phyloP scores from a whole-genome alignment of 2,329 filamentous ascomycete genomes.

The Didymella lethalis region DNA sequence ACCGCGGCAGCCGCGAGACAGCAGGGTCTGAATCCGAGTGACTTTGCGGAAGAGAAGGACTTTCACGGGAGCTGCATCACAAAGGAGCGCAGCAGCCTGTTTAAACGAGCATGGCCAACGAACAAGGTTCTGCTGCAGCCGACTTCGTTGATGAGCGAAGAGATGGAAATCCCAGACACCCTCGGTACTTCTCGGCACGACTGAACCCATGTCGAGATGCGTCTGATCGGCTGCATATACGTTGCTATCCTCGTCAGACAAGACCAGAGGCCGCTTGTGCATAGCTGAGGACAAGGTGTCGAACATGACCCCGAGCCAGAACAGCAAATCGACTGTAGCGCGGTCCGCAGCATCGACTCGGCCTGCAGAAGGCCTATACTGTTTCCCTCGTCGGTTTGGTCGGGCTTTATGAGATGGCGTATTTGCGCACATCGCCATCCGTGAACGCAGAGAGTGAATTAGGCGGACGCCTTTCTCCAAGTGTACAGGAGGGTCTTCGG shows the following conservation, averaged over 20 bases:
- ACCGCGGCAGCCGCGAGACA: conserved; percentile 52
- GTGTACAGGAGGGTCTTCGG: conserved; percentile 50
- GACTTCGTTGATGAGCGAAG: conserved; percentile 44
- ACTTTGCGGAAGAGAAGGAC: conserved; percentile 66
- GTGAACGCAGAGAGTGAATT: conserved; percentile 48
- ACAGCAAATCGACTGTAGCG: conserved; percentile 62
- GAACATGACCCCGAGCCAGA: conserved; percentile 68
- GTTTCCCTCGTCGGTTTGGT: conserved; percentile 22
- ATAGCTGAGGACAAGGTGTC: conserved; percentile 66
- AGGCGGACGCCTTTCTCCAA: conserved; percentile 53
- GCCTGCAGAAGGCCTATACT: conserved; percentile 25
- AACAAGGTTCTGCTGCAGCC: conserved; percentile 29
- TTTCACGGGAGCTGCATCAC: conserved; percentile 65
- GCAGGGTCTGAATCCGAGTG: conserved; percentile 62
- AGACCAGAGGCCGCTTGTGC: conserved; percentile 56
- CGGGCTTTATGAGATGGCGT: conserved; percentile 22
- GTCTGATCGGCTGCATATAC: conserved; percentile 34
- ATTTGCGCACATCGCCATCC: conserved; percentile 36
- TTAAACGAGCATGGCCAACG: conserved; percentile 65
- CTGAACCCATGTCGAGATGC: conserved; percentile 7
- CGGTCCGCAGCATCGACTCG: conserved; percentile 48
- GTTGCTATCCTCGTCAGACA: conserved; percentile 58
- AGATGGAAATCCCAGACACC: conserved; percentile 53
- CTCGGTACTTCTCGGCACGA: conserved; percentile 7
- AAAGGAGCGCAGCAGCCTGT: conserved; percentile 59